These are phyloP conservation scores for Pyronema domesticum DNA, from an alignment of 495 filamentous ascomycete genomes.

Conservation along the genomic window DNA sequence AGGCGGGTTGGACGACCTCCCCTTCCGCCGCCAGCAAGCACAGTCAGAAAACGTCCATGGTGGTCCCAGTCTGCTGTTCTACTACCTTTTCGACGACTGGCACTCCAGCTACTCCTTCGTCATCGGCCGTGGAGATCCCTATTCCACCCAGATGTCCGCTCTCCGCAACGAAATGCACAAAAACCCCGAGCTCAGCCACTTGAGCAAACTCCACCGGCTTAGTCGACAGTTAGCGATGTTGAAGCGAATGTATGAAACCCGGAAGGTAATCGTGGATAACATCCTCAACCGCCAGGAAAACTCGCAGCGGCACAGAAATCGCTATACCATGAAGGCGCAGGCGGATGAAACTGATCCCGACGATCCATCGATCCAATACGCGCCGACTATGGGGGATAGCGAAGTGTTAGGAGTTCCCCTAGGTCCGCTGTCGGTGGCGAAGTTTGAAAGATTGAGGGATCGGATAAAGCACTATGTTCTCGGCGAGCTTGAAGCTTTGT, in stretches of 20 bases:
- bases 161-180: conserved; percentile 43
- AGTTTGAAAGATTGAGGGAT: conserved; percentile 61
- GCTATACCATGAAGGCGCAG: neutral
- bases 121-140: conserved; percentile 41
- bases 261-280: conserved; percentile 58
- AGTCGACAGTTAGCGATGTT: conserved; percentile 47
- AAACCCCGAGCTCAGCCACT: conserved; percentile 40
- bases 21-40: conserved; percentile 21
- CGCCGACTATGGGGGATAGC: conserved; percentile 12
- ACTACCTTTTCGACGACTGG: conserved; percentile 83
- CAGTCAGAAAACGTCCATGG: conserved; percentile 19
- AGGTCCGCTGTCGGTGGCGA: conserved; percentile 44
- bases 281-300: conserved; percentile 39
- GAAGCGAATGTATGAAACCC: conserved; percentile 62
- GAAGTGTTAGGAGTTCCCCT: conserved; percentile 38
- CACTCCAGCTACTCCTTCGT: conserved; percentile 48
- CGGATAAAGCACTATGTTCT: conserved; percentile 62
- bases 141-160: conserved; percentile 37
- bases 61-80: conserved; percentile 56
- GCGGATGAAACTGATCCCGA: neutral
- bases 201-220: conserved; percentile 55
- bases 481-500: conserved; percentile 60
- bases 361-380: neutral
- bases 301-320: conserved; percentile 4
- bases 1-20: conserved; percentile 21